These are phyloP conservation scores for Fraxinus quadrangulata DNA, from an alignment of 257 asterid genomes.

Conservation along the genomic window DNA sequence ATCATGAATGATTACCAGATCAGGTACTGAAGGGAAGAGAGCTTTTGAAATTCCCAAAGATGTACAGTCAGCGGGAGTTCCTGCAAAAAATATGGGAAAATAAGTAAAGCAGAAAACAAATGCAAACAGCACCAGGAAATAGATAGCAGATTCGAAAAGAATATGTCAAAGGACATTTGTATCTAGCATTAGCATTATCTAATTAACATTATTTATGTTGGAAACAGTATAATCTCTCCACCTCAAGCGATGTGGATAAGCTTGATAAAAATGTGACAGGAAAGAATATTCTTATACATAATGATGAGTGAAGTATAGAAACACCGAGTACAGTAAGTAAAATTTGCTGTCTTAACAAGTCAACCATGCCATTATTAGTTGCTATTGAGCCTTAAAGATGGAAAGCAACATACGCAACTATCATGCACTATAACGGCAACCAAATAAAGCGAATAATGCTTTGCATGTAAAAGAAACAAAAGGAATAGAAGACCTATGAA, in stretches of 20 bases:
- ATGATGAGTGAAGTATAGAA: neutral
- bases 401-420: neutral
- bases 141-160: slow-evolving; percentile 1
- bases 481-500: neutral
- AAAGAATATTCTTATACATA: neutral
- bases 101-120: slow-evolving; percentile 3
- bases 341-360: too few species aligned
- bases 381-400: neutral
- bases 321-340: neutral
- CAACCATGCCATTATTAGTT: neutral
- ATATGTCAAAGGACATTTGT: neutral
- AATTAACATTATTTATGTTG: neutral
- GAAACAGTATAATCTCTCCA: neutral
- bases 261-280: neutral
- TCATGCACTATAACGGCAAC: neutral
- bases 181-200: neutral
- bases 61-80: slow-evolving; percentile 88
- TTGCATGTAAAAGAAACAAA: slow-evolving; percentile 1
- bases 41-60: slow-evolving; percentile 75
- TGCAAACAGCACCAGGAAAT: neutral
- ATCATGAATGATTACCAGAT: slow-evolving; percentile 56
- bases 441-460: neutral
- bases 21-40: slow-evolving; percentile 72
- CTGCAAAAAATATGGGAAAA: slow-evolving; percentile 38
- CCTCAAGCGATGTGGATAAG: neutral